Evolutionary conservation across 345 rosid species (phyloP).

Genomic region (Eucalyptus erythrocorys): DNA sequence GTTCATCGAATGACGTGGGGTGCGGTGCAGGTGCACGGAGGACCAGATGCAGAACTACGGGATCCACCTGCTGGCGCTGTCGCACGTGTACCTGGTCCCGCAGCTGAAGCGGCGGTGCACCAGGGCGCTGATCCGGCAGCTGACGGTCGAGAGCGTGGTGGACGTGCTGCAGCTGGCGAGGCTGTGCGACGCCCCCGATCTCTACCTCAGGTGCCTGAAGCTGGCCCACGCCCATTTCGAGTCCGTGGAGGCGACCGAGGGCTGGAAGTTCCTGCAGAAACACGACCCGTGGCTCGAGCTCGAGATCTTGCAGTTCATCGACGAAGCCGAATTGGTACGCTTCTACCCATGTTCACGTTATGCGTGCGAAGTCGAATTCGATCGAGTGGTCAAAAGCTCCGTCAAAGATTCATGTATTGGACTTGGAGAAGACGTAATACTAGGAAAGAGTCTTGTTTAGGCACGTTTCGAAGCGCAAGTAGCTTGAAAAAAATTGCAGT

Average conservation of each 20-base stretch:
- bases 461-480: neutral
- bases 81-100: constrained; percentile 70
- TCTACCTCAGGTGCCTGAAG: constrained; percentile 58
- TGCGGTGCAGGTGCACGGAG: constrained; percentile 40
- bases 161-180: constrained; percentile 74
- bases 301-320: constrained; percentile 72
- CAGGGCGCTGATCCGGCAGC: constrained; percentile 27
- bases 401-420: neutral
- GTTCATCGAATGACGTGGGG: neutral
- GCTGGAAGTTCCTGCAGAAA: constrained; percentile 75
- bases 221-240: constrained; percentile 33
- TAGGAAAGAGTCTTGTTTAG: neutral
- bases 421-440: neutral
- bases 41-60: constrained; percentile 64
- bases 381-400: neutral
- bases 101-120: constrained; percentile 61
- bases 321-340: constrained; percentile 61
- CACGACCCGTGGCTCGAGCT: constrained; percentile 81
- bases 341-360: neutral
- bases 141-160: constrained; percentile 62
- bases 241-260: constrained; percentile 58
- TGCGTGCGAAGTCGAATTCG: neutral
- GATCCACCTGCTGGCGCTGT: constrained; percentile 68
- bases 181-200: constrained; percentile 83
- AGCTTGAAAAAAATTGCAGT: neutral